Evolutionary conservation across 495 filamentous ascomycete species (phyloP).

Genomic region (Parmelia sp.): DNA sequence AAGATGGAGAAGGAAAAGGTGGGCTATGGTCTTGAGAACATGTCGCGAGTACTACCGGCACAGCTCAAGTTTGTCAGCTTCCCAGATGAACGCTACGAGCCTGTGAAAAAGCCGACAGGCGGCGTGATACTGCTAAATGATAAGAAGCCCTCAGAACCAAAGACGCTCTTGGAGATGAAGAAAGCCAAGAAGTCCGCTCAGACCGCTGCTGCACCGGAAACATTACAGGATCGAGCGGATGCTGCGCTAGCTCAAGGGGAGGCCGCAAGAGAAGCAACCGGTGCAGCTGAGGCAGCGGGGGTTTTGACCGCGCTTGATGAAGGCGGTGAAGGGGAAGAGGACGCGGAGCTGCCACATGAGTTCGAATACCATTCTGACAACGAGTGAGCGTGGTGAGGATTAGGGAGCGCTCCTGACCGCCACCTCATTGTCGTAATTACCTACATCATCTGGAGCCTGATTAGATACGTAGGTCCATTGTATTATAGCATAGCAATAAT

Average conservation of each 20-base stretch:
- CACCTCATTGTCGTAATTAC: conserved; percentile 7
- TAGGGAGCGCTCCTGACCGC: conserved; percentile 11
- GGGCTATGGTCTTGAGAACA: conserved; percentile 92
- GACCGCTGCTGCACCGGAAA: conserved; percentile 50
- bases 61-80: conserved; percentile 96
- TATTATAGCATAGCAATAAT: not conserved
- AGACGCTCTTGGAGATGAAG: conserved; percentile 77
- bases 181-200: conserved; percentile 69
- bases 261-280: conserved; percentile 26
- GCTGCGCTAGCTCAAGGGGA: conserved; percentile 22
- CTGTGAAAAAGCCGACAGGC: conserved; percentile 96
- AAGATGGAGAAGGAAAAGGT: conserved; percentile 94
- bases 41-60: conserved; percentile 86
- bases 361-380: conserved; percentile 83
- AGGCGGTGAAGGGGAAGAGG: conserved; percentile 70
- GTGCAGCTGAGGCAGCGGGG: conserved; percentile 67
- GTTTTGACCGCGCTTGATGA: conserved; percentile 83
- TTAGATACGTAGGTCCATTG: not conserved
- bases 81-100: conserved; percentile 75
- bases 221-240: conserved; percentile 36
- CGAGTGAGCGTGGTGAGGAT: conserved; percentile 48
- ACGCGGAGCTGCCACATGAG: conserved; percentile 69
- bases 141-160: conserved; percentile 69
- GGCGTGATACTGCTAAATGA: conserved; percentile 89
- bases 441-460: not conserved